phyloP scores from a whole-genome alignment of 1,284 basidiomycete species.

The Ceratobasidium sp. region DNA sequence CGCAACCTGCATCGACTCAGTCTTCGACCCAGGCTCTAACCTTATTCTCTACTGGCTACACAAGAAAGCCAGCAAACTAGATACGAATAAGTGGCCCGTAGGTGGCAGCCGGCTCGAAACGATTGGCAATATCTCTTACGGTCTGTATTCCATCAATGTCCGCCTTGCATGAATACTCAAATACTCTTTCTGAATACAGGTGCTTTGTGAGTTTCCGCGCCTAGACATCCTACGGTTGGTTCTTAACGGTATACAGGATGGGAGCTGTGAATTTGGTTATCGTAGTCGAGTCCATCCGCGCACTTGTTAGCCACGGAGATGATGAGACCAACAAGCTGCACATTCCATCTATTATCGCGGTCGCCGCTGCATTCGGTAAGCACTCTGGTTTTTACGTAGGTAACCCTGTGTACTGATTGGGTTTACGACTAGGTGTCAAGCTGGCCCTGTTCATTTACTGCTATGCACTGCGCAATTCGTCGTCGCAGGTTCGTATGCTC shows the following conservation, averaged over 20 bases:
- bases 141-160: slow-evolving; percentile 60
- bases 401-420: not conserved
- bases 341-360: slow-evolving; percentile 85
- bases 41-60: slow-evolving; percentile 87
- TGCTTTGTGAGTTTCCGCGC: slow-evolving; percentile 68
- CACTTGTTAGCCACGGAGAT: slow-evolving; percentile 70
- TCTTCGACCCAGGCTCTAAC: slow-evolving; percentile 94
- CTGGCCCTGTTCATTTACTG: slow-evolving; percentile 90
- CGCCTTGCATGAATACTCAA: not conserved
- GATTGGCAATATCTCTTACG: slow-evolving; percentile 91
- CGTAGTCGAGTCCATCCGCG: slow-evolving; percentile 84
- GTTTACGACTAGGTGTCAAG: slow-evolving; percentile 76
- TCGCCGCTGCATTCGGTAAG: slow-evolving; percentile 83
- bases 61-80: slow-evolving; percentile 77
- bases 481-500: slow-evolving; percentile 91
- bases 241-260: slow-evolving; percentile 70
- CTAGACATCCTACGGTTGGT: slow-evolving; percentile 46
- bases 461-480: slow-evolving; percentile 79
- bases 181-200: slow-evolving; percentile 62
- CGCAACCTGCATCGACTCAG: slow-evolving; percentile 89
- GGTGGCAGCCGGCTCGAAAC: slow-evolving; percentile 92
- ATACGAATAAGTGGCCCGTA: slow-evolving; percentile 90
- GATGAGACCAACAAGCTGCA: slow-evolving; percentile 78
- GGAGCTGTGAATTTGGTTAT: slow-evolving; percentile 86
- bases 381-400: slow-evolving; percentile 14